A percentile compares a stretch with the other conserved stretches of the same genome.
Conservation (phyloP, 148 eudicot species). For the Agrostemma githago region DNA sequence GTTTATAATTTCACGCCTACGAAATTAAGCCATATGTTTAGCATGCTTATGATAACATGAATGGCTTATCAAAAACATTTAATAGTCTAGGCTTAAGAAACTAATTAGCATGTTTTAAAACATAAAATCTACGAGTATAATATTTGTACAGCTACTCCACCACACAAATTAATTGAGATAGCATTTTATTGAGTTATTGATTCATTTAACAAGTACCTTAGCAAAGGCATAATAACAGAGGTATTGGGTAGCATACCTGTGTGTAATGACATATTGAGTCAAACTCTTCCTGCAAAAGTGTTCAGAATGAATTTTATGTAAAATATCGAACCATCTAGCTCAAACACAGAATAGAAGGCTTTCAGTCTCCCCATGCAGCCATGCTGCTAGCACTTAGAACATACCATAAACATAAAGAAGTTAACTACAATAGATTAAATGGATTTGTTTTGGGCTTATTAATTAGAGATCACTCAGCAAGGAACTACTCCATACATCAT, state of each 20-base stretch:
- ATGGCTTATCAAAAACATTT: not conserved
- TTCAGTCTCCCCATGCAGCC: not conserved
- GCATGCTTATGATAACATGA: no score
- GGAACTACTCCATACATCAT: not conserved
- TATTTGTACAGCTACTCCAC: not conserved
- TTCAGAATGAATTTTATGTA: not conserved
- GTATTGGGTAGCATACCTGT: slow-evolving; percentile 41
- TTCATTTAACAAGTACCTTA: not conserved
- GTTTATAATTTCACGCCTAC: not conserved
- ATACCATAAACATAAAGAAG: not conserved
- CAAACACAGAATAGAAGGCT: not conserved
- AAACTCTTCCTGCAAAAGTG: slow-evolving; percentile 51
- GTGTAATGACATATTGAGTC: slow-evolving; percentile 48
- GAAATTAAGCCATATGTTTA: not conserved
- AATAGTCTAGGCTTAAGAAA: not conserved
- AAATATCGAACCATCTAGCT: not conserved
- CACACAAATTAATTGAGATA: not conserved
- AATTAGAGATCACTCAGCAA: not conserved
- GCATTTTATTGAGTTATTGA: not conserved
- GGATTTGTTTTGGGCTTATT: not conserved
- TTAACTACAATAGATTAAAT: not conserved
- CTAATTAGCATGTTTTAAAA: not conserved
- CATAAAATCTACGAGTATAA: not conserved
- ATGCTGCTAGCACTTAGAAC: not conserved
- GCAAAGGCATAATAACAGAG: not conserved